Evolutionary conservation across 2,329 filamentous ascomycete genomes (phyloP).

Genomic region (Stemphylium lycopersici): DNA sequence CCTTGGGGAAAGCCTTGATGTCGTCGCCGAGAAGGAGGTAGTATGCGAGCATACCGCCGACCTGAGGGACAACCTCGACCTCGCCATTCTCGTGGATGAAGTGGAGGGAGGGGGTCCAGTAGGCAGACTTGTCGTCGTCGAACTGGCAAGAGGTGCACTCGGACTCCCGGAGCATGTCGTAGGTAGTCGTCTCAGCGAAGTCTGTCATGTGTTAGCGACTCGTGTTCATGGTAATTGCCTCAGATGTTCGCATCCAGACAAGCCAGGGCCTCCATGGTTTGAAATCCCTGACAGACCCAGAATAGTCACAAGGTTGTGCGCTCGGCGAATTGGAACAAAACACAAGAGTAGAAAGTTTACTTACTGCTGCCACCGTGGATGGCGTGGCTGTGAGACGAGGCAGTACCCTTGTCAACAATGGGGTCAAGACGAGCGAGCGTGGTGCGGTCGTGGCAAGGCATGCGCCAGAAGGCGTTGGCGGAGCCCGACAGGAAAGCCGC

Average conservation of each 20-base stretch:
- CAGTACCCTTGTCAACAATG: constrained; percentile 38
- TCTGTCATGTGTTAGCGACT: constrained; percentile 37
- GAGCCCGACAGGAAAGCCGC: constrained; percentile 44
- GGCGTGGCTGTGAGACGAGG: constrained; percentile 40
- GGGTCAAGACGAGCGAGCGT: constrained; percentile 64
- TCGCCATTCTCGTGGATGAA: constrained; percentile 68
- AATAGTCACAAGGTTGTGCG: constrained; percentile 12
- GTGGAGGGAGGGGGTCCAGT: constrained; percentile 68
- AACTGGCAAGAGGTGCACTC: constrained; percentile 72
- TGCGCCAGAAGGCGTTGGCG: constrained; percentile 71
- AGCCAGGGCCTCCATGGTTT: neutral
- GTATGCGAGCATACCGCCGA: constrained; percentile 64
- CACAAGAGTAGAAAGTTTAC: constrained; percentile 55
- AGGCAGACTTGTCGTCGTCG: constrained; percentile 50
- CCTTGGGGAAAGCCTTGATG: constrained; percentile 73
- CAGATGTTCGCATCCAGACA: neutral
- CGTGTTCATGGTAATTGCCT: constrained; percentile 21
- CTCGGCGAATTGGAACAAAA: constrained; percentile 44
- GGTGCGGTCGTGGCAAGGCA: constrained; percentile 69
- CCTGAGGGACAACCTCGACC: constrained; percentile 68
- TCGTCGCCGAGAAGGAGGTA: constrained; percentile 78
- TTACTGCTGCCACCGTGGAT: constrained; percentile 53
- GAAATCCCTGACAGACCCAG: neutral
- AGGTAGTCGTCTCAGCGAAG: constrained; percentile 68
- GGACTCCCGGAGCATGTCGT: constrained; percentile 65